Percentiles rank a stretch among this genome's conserved stretches.
Evolutionary conservation across 148 eudicot genomes (phyloP).

Genomic region (Fagopyrum homotropicum): DNA sequence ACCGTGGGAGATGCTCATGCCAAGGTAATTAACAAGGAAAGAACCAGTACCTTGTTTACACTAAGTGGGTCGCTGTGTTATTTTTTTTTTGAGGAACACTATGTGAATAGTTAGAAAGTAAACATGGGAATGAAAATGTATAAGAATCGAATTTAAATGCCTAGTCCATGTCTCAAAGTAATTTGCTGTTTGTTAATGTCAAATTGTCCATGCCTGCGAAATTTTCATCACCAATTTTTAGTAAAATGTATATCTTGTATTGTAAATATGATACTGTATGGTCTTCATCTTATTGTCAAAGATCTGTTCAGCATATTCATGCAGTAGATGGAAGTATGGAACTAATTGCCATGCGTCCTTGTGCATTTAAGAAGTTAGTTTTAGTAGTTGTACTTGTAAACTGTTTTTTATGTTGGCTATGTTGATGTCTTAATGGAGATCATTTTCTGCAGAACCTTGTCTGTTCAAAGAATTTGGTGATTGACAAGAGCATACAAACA

Average conservation of each 20-base stretch:
- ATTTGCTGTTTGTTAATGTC: background rate
- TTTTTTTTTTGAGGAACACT: background rate
- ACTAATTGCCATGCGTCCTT: background rate
- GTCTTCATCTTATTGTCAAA: background rate
- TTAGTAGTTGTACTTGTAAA: background rate
- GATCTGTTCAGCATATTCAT: background rate
- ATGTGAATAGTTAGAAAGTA: slow-evolving; percentile 1
- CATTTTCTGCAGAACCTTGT: slow-evolving; percentile 63
- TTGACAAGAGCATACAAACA: slow-evolving; percentile 87
- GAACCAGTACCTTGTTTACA: background rate
- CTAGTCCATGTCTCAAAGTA: background rate
- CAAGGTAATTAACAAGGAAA: slow-evolving; percentile 36
- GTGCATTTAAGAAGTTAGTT: background rate
- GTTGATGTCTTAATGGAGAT: slow-evolving; percentile 13
- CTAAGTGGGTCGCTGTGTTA: background rate
- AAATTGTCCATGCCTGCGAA: background rate
- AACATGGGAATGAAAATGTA: background rate
- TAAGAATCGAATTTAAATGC: background rate
- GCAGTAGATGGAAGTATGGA: background rate
- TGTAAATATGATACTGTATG: background rate
- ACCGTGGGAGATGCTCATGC: slow-evolving; percentile 39
- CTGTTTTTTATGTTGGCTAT: background rate
- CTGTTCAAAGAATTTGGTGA: slow-evolving; percentile 72
- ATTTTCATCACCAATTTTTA: background rate
- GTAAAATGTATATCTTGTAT: background rate